Base-by-base conservation (phyloP, 805 yeast species). In the Metschnikowia drakensbergensis region DNA sequence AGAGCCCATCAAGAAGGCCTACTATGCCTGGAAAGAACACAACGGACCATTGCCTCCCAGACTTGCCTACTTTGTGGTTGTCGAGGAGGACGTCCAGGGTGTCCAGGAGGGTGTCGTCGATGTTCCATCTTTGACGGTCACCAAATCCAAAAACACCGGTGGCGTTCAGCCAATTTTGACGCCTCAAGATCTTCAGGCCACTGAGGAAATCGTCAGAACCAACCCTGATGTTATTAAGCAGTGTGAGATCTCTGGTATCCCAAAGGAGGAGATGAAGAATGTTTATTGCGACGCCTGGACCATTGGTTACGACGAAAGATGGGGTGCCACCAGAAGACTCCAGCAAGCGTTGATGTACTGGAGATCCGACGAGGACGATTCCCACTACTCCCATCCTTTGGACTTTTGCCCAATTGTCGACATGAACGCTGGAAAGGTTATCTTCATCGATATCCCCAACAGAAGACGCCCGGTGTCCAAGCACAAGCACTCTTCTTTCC, bases 381-480 rank as follows among this genome's bases (percentile, higher is more conserved):
- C 89, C 38, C 84, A 81, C 64, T 81, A 81, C 66, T 79, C 86
- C 27, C 86, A 81, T 64, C 91, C 94, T 28, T 76, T 86, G 59
- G 92, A 86, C 66, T 86, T 86, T 73, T 81, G 90, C 58, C 94
- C 94, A 51, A 84, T 86, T 62, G 83, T 86, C 52, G 94, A 86
- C 67, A 82, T 85, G 69, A 84, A 83, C 65, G 79, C 76, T 49
- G 72, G 72, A 47, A 81, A 85, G 65, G 88, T 86, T 50, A 79
- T 86, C 55, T 84, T 66, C 65, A 84, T 86, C 57, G 94, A 86
- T 67, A 80, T 86, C 59, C 92, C 92, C 48, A 74, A 79, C 58
- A 75, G 84, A 58, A 82, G 94, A 73, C 79, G 89, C 68, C 83
- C 84, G 60, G 75, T 86, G 11, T 80, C 86, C 43, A 82, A 79